Conservation (phyloP, 768 basidiomycete genomes). For the Lentinus tigrinus region DNA sequence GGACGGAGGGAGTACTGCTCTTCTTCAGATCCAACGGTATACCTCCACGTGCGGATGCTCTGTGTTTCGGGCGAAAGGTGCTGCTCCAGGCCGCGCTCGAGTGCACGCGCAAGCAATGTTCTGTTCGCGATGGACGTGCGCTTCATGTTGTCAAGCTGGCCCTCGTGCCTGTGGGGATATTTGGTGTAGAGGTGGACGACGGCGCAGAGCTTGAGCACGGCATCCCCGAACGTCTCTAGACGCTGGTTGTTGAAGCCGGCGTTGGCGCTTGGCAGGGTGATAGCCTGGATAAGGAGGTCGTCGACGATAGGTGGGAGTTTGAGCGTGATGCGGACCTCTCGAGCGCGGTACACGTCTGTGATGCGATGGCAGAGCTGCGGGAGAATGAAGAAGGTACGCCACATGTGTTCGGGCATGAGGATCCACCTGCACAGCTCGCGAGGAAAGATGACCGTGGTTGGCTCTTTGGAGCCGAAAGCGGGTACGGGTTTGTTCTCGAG, state of each 20-base stretch:
- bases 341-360: conserved; percentile 63
- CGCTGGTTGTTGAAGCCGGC: conserved; percentile 80
- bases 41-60: conserved; percentile 58
- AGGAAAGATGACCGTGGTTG: conserved; percentile 35
- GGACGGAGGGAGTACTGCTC: conserved; percentile 30
- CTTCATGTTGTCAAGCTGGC: conserved; percentile 69
- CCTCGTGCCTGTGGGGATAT: conserved; percentile 79
- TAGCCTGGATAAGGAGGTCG: conserved; percentile 65
- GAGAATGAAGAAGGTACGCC: conserved; percentile 52
- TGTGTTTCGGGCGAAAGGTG: conserved; percentile 62
- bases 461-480: conserved; percentile 9
- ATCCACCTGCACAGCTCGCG: conserved; percentile 52
- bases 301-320: conserved; percentile 59
- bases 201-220: conserved; percentile 73
- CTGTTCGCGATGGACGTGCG: conserved; percentile 67
- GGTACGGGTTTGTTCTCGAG: conserved; percentile 29
- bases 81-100: conserved; percentile 57
- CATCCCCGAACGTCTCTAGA: conserved; percentile 85
- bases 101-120: conserved; percentile 65
- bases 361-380: conserved; percentile 69
- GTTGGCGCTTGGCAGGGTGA: conserved; percentile 67
- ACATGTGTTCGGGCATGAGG: conserved; percentile 50
- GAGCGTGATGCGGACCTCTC: conserved; percentile 49
- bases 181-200: conserved; percentile 77
- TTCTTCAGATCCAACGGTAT: conserved; percentile 40